Conservation (phyloP, 2,329 filamentous ascomycete species). For the Ophiostoma montium region DNA sequence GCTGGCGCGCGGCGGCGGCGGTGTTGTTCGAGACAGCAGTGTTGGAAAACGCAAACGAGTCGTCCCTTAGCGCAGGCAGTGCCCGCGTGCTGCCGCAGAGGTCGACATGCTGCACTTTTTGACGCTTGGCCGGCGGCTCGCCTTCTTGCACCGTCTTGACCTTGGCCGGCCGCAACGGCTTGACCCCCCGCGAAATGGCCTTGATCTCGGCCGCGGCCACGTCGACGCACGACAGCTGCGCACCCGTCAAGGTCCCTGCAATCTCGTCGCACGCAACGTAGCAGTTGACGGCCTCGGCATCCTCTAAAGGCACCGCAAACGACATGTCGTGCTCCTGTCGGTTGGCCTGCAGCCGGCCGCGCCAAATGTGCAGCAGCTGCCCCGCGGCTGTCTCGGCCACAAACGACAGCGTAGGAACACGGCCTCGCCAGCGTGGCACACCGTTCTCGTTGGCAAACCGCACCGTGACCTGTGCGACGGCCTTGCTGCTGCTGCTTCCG, state of each 20-base stretch:
- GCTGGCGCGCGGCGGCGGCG: neutral
- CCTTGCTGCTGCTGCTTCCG: too few relatives aligned
- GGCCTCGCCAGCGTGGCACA: slow-evolving; percentile 48
- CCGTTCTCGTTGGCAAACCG: slow-evolving; percentile 55
- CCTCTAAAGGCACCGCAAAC: slow-evolving; percentile 42
- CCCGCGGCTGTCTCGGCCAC: slow-evolving; percentile 56
- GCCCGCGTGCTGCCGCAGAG: neutral
- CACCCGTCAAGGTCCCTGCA: slow-evolving; percentile 40
- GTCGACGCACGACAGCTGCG: slow-evolving; percentile 8
- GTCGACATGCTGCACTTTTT: neutral
- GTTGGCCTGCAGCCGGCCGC: slow-evolving; percentile 43
- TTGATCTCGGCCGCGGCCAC: neutral
- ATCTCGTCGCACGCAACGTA: slow-evolving; percentile 77
- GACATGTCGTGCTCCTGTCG: slow-evolving; percentile 36
- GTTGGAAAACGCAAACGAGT: slow-evolving; percentile 1
- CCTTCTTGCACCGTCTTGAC: neutral
- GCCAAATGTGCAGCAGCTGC: slow-evolving; percentile 52
- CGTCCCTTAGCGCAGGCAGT: neutral
- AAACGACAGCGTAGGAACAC: slow-evolving; percentile 55
- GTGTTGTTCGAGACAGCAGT: too few relatives aligned
- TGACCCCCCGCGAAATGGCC: neutral
- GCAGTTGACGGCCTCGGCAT: slow-evolving; percentile 45
- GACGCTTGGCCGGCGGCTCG: neutral
- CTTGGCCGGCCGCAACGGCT: neutral
- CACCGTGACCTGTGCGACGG: slow-evolving; percentile 40